Conservation (phyloP, 176 grass and related monocot genomes). For the Coix lacrymajobi region DNA sequence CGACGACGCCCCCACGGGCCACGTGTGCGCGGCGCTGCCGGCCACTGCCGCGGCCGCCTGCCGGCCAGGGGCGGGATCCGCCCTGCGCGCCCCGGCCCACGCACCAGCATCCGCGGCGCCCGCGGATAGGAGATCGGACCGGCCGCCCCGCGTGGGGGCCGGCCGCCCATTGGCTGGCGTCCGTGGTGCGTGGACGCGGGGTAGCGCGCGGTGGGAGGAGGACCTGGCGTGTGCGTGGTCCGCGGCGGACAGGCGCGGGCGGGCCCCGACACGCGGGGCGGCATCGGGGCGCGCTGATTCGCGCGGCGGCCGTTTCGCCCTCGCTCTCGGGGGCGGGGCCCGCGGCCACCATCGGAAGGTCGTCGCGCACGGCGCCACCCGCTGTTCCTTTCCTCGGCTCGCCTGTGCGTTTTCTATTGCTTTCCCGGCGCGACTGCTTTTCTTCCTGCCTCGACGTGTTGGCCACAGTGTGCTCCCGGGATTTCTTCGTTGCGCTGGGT, state of each 20-base stretch:
- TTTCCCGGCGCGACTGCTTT: constrained; percentile 7
- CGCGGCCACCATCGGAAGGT: neutral
- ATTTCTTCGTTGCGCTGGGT: neutral
- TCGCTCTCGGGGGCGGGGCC: constrained; percentile 15
- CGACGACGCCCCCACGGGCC: constrained; percentile 23
- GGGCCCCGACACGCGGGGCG: constrained; percentile 15
- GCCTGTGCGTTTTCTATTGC: neutral
- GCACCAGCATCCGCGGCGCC: neutral
- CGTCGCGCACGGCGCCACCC: constrained; percentile 18
- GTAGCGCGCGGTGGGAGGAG: neutral
- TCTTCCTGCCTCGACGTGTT: neutral
- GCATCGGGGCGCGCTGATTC: constrained; percentile 29
- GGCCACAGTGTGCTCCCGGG: neutral
- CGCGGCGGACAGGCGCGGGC: constrained; percentile 29
- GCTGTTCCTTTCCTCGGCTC: neutral
- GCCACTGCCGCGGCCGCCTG: neutral
- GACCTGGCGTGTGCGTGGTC: constrained; percentile 11
- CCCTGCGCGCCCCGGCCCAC: neutral
- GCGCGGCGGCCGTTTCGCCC: constrained; percentile 49
- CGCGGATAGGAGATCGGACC: too few species aligned
- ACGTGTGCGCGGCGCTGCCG: constrained; percentile 48
- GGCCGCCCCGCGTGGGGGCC: neutral
- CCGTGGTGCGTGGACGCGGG: neutral
- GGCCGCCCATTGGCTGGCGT: neutral
- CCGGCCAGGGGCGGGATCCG: constrained; percentile 7